Percentiles rank a stretch among this genome's conserved stretches.
These are phyloP conservation scores for Hygrocybe punicea DNA, from an alignment of 768 basidiomycete species.

Conservation along the genomic window DNA sequence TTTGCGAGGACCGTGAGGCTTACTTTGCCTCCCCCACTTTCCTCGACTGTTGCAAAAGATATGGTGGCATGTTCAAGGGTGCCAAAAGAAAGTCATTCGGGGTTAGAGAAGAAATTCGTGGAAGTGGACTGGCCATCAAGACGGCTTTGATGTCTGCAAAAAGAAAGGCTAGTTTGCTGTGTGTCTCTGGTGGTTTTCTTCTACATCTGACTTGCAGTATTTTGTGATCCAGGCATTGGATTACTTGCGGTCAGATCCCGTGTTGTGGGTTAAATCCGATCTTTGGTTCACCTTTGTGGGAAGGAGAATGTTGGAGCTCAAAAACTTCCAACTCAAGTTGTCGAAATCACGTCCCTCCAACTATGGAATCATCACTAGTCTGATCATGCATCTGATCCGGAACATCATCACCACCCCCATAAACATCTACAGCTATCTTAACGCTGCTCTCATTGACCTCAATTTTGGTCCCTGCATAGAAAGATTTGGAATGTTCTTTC, in stretches of 20 bases:
- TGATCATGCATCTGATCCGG: neutral
- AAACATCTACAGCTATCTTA: neutral
- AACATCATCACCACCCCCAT: neutral
- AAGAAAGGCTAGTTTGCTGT: no score
- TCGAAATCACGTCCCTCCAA: no score
- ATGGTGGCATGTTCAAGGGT: neutral
- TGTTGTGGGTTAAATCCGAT: neutral
- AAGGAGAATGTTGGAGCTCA: neutral
- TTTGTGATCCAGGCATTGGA: no score
- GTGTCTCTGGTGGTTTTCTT: no score
- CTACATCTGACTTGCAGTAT: no score
- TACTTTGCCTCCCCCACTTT: neutral
- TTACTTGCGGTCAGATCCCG: neutral
- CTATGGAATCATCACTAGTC: neutral
- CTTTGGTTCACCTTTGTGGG: neutral
- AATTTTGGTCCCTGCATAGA: neutral
- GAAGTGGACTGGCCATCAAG: no score
- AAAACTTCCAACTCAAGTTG: no score
- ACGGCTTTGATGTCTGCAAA: no score
- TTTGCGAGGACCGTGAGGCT: no score
- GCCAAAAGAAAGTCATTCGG: neutral
- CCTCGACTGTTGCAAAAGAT: neutral
- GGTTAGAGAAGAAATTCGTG: neutral
- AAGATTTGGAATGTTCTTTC: conserved; percentile 1
- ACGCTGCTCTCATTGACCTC: conserved; percentile 1